Evolutionary conservation across 2,329 filamentous ascomycete genomes (phyloP).

Genomic region (Escovopsis weberi): DNA sequence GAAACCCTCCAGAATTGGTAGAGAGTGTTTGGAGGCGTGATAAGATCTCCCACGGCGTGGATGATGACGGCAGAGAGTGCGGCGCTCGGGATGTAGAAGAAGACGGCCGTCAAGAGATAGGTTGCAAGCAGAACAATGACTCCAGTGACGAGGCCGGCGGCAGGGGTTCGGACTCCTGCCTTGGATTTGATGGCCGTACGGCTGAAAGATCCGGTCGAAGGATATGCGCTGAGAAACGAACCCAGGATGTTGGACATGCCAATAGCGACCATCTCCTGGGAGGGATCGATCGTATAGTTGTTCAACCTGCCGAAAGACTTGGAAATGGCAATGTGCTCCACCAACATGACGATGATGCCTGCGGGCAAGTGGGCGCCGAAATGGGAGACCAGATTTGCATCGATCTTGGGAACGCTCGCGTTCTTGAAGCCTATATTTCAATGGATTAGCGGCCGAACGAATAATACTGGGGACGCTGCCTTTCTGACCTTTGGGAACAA

Average conservation of each 20-base stretch:
- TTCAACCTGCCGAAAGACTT: conserved; percentile 95
- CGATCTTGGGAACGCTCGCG: conserved; percentile 57
- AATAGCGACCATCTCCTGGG: conserved; percentile 90
- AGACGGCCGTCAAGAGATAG: conserved; percentile 74
- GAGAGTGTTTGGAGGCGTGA: conserved; percentile 79
- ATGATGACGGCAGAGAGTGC: conserved; percentile 82
- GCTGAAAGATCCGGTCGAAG: conserved; percentile 89
- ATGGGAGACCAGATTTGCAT: conserved; percentile 47
- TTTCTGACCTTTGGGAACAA: conserved; percentile 52
- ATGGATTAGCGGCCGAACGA: not conserved
- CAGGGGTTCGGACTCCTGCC: conserved; percentile 81
- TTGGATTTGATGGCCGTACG: conserved; percentile 96
- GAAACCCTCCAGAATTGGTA: conserved; percentile 95
- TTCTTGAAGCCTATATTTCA: conserved; percentile 53
- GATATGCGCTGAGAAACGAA: conserved; percentile 83
- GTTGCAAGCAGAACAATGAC: conserved; percentile 76
- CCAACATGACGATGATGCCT: conserved; percentile 82
- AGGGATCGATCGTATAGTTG: conserved; percentile 91
- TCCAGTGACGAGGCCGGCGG: conserved; percentile 81
- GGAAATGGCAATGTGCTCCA: conserved; percentile 93
- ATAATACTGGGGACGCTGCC: not conserved
- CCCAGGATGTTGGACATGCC: conserved; percentile 81
- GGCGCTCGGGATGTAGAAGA: conserved; percentile 83
- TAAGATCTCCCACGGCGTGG: conserved; percentile 83
- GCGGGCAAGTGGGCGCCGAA: conserved; percentile 66